Conservation (phyloP, 2,329 filamentous ascomycete genomes). For the Colletotrichum tropicale region DNA sequence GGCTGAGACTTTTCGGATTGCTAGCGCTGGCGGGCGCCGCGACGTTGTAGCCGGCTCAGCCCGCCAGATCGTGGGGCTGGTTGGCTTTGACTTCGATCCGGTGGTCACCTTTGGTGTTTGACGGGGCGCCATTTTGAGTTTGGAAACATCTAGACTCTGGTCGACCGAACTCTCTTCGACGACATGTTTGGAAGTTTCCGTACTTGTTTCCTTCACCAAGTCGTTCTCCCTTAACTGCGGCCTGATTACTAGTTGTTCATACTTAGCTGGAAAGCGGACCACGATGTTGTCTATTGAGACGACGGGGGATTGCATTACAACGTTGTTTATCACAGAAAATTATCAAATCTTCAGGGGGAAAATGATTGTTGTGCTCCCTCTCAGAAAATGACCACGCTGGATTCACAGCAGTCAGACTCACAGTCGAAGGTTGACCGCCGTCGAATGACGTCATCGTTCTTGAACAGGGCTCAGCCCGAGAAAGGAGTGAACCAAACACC, state of each 20-base stretch:
- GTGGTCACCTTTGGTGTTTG: background rate
- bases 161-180: background rate
- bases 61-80: constrained; percentile 4
- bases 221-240: background rate
- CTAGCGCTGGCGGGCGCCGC: background rate
- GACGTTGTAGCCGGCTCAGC: constrained; percentile 11
- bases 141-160: background rate
- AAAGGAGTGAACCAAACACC: background rate
- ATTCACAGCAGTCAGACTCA: background rate
- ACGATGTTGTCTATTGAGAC: background rate
- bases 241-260: background rate
- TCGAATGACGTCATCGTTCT: background rate
- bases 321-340: background rate
- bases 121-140: background rate
- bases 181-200: background rate
- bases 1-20: background rate
- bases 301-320: background rate
- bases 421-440: background rate
- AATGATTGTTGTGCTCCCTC: background rate
- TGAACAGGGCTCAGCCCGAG: background rate
- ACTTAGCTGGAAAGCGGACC: background rate
- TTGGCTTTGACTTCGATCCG: background rate
- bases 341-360: accelerated
- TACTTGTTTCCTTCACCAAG: background rate
- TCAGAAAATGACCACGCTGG: background rate